Conservation (phyloP, 2,329 filamentous ascomycete genomes). For the Paecilomyces variotii region DNA sequence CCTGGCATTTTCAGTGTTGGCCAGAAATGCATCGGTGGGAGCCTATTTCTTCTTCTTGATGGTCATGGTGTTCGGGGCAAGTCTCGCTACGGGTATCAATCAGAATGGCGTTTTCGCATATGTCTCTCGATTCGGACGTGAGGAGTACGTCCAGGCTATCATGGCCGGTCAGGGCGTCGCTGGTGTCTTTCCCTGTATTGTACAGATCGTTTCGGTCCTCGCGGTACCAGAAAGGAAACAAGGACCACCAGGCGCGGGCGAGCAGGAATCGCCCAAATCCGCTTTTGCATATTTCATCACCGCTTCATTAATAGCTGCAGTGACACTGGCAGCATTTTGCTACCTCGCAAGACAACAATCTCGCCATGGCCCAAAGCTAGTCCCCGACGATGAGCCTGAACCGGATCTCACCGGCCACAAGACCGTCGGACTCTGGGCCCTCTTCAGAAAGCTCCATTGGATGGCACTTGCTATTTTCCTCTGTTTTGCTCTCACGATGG, state of each 20-base stretch:
- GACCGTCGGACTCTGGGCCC: slow-evolving; percentile 51
- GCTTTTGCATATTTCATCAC: slow-evolving; percentile 90
- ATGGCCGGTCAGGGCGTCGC: slow-evolving; percentile 93
- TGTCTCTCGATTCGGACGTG: slow-evolving; percentile 72
- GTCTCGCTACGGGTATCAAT: slow-evolving; percentile 72
- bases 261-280: slow-evolving; percentile 52
- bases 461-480: slow-evolving; percentile 68
- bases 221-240: slow-evolving; percentile 44
- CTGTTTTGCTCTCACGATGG: slow-evolving; percentile 81
- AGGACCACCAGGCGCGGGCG: slow-evolving; percentile 17
- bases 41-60: slow-evolving; percentile 77
- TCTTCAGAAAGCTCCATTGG: slow-evolving; percentile 74
- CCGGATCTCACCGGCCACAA: slow-evolving; percentile 36
- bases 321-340: slow-evolving; percentile 65
- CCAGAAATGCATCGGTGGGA: slow-evolving; percentile 53
- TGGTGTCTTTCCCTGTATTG: slow-evolving; percentile 78
- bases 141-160: slow-evolving; percentile 89
- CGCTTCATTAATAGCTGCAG: slow-evolving; percentile 65
- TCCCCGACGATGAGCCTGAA: slow-evolving; percentile 30
- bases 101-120: slow-evolving; percentile 95
- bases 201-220: slow-evolving; percentile 78
- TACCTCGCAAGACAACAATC: slow-evolving; percentile 46
- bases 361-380: slow-evolving; percentile 27
- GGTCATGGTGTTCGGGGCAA: slow-evolving; percentile 69
- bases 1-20: slow-evolving; percentile 64